Base-by-base conservation (phyloP, 352 stramenopile genomes). In the Phytopythium mirpurense region DNA sequence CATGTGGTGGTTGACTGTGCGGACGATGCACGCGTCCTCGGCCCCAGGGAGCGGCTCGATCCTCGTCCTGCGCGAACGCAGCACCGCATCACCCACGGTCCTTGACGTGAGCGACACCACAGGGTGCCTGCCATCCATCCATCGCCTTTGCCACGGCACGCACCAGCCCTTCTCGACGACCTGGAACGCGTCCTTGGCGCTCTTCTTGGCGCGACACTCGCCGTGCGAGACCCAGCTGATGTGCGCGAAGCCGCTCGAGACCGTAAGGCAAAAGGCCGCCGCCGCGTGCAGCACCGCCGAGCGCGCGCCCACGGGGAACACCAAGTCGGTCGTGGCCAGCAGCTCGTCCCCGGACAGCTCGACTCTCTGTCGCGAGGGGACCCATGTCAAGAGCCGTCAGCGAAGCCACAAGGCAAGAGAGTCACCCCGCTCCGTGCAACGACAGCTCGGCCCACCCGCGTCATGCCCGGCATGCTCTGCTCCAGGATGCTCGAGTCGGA, bases 141-240 rank as follows among this genome's bases (percentile, higher is more conserved):
- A n/a, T n/a, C n/a, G n/a, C n/a, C n/a, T n/a, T n/a, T n/a, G n/a
- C n/a, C n/a, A n/a, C n/a, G n/a, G n/a, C n/a, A 65, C 68, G 32
- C 52, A 74, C 68, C 68, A 78, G 21, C 68, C 68, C n/a, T 63
- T 64, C 47, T 78, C 65, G 5, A 63, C 48, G 31, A 74, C 36
- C 40, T 71, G 63, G 57, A 78, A 78, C 7, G 57, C 65, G 14
- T 61, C 54, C 42, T 69, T 73, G 16, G 55, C 45, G 24, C 51
- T 42, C 41, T 62, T 62, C 37, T 57, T 64, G 2, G 65, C 52
- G 44, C 62, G 51, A 47, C 65, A 72, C 23, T 78, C 65, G 34
- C 68, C 65, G 15, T 67, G 57, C 6, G 68, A 74, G 38, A 72
- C 47, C 62, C 63, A 78, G 27, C 66, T 57, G 26, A 74, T 38